These are phyloP conservation scores for Boletus pseudopeckii DNA, from an alignment of 768 basidiomycete genomes.

Conservation along the genomic window DNA sequence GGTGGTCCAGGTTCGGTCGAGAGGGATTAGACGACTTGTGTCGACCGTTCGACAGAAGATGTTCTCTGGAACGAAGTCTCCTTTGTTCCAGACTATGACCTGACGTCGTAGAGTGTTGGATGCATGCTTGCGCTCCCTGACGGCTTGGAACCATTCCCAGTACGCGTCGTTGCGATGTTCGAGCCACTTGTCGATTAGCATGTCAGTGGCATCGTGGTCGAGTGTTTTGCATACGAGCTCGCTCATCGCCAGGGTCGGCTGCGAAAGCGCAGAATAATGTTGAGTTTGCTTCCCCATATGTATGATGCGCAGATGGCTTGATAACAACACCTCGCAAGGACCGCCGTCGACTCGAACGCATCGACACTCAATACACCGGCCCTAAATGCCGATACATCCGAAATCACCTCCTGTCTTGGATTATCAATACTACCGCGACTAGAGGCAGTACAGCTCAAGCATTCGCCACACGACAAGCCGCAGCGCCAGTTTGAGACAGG, in stretches of 20 bases:
- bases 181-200: slow-evolving; percentile 82
- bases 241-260: slow-evolving; percentile 67
- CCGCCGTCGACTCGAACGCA: too few relatives aligned
- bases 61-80: slow-evolving; percentile 75
- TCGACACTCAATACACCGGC: slow-evolving; percentile 18
- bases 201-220: slow-evolving; percentile 71
- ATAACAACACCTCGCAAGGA: slow-evolving; percentile 4
- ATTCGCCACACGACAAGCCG: not conserved
- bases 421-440: not conserved
- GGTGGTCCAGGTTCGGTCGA: slow-evolving; percentile 80
- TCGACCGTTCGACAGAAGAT: slow-evolving; percentile 78
- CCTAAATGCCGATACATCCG: slow-evolving; percentile 21
- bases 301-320: slow-evolving; percentile 11
- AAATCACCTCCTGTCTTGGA: slow-evolving; percentile 5
- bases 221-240: slow-evolving; percentile 78
- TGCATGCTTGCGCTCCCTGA: slow-evolving; percentile 63
- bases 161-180: slow-evolving; percentile 75
- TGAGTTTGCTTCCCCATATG: slow-evolving; percentile 23
- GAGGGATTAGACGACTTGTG: slow-evolving; percentile 71
- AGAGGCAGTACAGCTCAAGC: not conserved
- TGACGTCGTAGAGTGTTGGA: slow-evolving; percentile 50
- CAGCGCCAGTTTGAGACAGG: not conserved
- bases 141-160: slow-evolving; percentile 71
- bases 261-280: slow-evolving; percentile 61
- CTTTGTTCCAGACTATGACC: slow-evolving; percentile 54